A percentile compares a stretch with the other conserved stretches of the same genome.
Evolutionary conservation across 495 filamentous ascomycete species (phyloP).

Genomic region (Neurospora discreta): DNA sequence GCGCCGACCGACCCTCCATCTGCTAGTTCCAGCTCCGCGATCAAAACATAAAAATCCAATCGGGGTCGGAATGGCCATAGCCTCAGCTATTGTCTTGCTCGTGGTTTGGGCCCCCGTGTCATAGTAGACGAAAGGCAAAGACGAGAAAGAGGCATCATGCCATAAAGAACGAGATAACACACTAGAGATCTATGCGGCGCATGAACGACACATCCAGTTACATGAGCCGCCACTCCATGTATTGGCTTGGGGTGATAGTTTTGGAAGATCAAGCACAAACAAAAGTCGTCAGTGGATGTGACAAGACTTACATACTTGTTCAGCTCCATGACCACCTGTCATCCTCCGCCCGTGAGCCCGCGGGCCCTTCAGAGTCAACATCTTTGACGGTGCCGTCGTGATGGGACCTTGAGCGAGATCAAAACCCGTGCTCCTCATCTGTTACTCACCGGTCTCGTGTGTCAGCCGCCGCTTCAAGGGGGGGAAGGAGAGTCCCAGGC

Average conservation of each 20-base stretch:
- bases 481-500: background rate
- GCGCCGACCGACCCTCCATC: background rate
- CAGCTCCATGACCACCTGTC: background rate
- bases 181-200: background rate
- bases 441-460: background rate
- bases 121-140: background rate
- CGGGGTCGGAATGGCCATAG: background rate
- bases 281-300: background rate
- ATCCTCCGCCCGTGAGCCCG: background rate
- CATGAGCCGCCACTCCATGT: background rate
- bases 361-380: background rate
- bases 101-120: background rate
- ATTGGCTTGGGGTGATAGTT: background rate
- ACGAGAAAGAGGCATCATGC: background rate
- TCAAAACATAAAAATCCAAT: background rate
- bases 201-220: background rate
- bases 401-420: background rate
- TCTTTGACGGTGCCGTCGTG: background rate
- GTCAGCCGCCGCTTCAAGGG: background rate
- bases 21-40: background rate
- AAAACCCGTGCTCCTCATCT: background rate
- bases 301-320: background rate
- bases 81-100: background rate
- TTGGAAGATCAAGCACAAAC: background rate
- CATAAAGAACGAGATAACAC: background rate